Percentiles rank a stretch among this genome's conserved stretches.
phyloP scores from a whole-genome alignment of 306 rosid species.

The Leucaena leucocephala region DNA sequence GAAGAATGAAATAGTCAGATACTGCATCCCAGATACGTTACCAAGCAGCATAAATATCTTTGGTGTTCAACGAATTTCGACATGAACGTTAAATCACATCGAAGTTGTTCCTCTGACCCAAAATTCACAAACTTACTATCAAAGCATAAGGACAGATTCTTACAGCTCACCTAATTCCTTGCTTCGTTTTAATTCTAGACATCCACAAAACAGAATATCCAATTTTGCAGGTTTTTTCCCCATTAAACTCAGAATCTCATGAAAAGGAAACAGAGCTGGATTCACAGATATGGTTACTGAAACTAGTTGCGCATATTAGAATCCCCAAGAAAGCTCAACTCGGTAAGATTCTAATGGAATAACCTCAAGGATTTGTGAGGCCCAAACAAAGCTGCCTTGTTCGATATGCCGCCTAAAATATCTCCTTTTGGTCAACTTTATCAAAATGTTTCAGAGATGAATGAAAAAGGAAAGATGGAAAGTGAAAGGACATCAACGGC shows the following conservation, averaged over 20 bases:
- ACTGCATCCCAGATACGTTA: not conserved
- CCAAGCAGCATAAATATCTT: not conserved
- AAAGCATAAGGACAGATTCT: conserved; percentile 22
- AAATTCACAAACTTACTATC: conserved; percentile 1
- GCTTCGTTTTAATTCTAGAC: conserved; percentile 23
- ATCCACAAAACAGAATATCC: conserved; percentile 9
- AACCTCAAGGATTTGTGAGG: conserved; percentile 18
- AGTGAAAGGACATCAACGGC: conserved; percentile 4
- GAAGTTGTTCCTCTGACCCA: conserved; percentile 7
- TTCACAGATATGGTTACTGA: conserved; percentile 34
- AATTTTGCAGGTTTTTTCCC: not conserved
- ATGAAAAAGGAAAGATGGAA: conserved; percentile 1
- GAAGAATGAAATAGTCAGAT: not conserved
- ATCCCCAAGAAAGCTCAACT: conserved; percentile 12
- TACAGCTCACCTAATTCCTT: conserved; percentile 15
- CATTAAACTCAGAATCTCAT: conserved; percentile 20
- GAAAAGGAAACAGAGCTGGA: conserved; percentile 28
- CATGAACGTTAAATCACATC: conserved; percentile 3
- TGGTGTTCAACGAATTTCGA: not conserved
- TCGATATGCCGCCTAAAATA: conserved; percentile 39
- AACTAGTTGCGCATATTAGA: not conserved
- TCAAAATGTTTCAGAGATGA: conserved; percentile 31
- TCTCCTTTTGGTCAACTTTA: conserved; percentile 45
- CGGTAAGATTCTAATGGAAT: conserved; percentile 28
- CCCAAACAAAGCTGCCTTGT: conserved; percentile 4